Evolutionary conservation across 192 early-diverging fungal genomes (phyloP), one percentile per base, ranked within the genome.

Genomic region (Coemansia sp.): DNA sequence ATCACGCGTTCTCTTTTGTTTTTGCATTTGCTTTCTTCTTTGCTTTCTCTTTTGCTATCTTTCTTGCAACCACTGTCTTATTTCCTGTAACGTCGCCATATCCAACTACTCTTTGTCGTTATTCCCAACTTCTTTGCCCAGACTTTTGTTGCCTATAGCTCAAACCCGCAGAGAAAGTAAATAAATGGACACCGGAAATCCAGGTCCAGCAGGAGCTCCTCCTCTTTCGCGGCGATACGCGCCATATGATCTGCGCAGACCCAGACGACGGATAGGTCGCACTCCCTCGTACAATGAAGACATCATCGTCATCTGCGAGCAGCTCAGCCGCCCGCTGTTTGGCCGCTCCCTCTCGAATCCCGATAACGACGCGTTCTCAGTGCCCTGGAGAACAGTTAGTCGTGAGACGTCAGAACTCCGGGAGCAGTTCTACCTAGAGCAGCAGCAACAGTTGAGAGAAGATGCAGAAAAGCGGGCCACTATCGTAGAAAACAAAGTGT

Each of bases 341-440:
- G 54, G 61, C 23, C 64, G 61, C 14, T 25, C 36, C 30, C 17
- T 31, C 1, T 14, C 7, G 37, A 53, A 59, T 10, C 64, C 25
- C 1, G 19, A 7, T 6, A 38, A 50, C 29, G 69, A 76, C 59
- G 66, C 66, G 23, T 76, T 82, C 55, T 44, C 53, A 15, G 79
- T 76, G 36, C 79, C 79, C 5, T 82, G 79, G 79, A 37, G 66
- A 37, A 67, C 69, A 29, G 79, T 66, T 2, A 72, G 70, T 55
- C 61, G 70, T 61, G 78, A 82, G 41, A 68, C 67, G 4, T 33
- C 64, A 17, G 62, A 73, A 61, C 61, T 79, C 6, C 65, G 71
- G 20, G 67, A 73, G 36, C 50, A 72, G 59, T 59, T 73, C n/a
- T 29, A 41, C 14, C 25, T 31, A 10, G 65, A 60, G 3, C 65